Evolutionary conservation across 805 yeast species (phyloP), one percentile per base, ranked within the genome.

Genomic region (Metschnikowia vanudenii): DNA sequence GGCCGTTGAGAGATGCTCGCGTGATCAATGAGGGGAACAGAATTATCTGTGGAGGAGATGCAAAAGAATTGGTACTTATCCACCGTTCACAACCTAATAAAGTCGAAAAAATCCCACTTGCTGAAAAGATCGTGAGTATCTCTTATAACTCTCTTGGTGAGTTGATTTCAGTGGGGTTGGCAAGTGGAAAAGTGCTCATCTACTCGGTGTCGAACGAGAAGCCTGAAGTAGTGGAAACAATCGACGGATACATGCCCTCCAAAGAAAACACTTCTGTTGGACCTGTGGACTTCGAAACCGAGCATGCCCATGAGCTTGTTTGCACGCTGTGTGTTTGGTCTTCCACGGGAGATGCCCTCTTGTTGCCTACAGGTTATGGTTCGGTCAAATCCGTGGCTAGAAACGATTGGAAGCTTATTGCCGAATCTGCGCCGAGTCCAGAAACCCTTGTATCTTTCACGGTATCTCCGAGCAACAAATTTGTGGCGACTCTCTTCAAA

Each of bases 251-350:
- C 24, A 60, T 81, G 66, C 69, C 72, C 0, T 57, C 62, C 35
- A 74, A 70, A 38, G 55, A 63, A 10, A 45, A 59, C 43, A 60
- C 65, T 10, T 65, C 72, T 4, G 57, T 61, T 41, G 71, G 64
- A 28, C 57, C 54, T 16, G 59, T 73, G 37, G 73, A 74, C 35
- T 75, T 55, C 51, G 62, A 55, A 12, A 70, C 61, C 9, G 82
- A 77, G 37, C 73, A 74, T 39, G 61, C 64, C 3, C 76, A 71
- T 3, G 75, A 69, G 56, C 64, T 78, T 36, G 60, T 78, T 1
- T 66, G 82, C 20, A 74, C 87, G 0, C 76, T 75, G 35, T 74
- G 81, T 2, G 78, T 76, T 31, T 89, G 96, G 96, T 79, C 81
- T 46, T 79, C 85, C 2, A 72, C 76, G 43, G 96, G 96, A 14